Evolutionary conservation across 306 rosid genomes (phyloP).

Genomic region (Cicer bijugum): DNA sequence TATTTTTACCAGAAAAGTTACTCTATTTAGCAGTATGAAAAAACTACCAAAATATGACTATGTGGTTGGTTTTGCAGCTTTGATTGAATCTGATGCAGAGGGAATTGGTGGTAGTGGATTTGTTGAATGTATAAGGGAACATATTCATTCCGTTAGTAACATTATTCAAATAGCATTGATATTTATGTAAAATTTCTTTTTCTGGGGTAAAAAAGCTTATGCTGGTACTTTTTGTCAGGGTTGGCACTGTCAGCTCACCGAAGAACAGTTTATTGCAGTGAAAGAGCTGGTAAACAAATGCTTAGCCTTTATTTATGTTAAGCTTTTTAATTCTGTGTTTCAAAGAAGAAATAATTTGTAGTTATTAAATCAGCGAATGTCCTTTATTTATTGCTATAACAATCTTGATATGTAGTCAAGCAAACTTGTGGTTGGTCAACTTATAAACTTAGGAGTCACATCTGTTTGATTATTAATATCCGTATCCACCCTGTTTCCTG

Average conservation of each 20-base stretch:
- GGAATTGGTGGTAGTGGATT: conserved; percentile 99
- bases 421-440: conserved; percentile 28
- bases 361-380: conserved; percentile 28
- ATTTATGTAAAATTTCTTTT: conserved; percentile 10
- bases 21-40: conserved; percentile 31
- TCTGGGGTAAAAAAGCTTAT: conserved; percentile 40
- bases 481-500: conserved; percentile 25
- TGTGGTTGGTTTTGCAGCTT: conserved; percentile 70
- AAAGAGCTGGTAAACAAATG: conserved; percentile 80
- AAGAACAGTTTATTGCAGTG: conserved; percentile 96
- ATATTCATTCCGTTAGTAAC: conserved; percentile 84
- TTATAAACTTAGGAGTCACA: conserved; percentile 17
- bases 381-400: conserved; percentile 21
- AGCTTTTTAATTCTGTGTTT: conserved; percentile 33
- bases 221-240: conserved; percentile 65
- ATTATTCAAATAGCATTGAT: conserved; percentile 39
- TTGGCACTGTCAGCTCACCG: conserved; percentile 93
- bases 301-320: conserved; percentile 18
- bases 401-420: conserved; percentile 41
- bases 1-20: conserved; percentile 40
- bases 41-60: conserved; percentile 43
- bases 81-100: conserved; percentile 99
- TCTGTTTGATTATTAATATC: conserved; percentile 33
- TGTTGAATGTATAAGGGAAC: conserved; percentile 96
- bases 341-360: conserved; percentile 24